A percentile compares a stretch with the other conserved stretches of the same genome.
phyloP scores from a whole-genome alignment of 2,329 filamentous ascomycete species.

The Tricladium varicosporioides region DNA sequence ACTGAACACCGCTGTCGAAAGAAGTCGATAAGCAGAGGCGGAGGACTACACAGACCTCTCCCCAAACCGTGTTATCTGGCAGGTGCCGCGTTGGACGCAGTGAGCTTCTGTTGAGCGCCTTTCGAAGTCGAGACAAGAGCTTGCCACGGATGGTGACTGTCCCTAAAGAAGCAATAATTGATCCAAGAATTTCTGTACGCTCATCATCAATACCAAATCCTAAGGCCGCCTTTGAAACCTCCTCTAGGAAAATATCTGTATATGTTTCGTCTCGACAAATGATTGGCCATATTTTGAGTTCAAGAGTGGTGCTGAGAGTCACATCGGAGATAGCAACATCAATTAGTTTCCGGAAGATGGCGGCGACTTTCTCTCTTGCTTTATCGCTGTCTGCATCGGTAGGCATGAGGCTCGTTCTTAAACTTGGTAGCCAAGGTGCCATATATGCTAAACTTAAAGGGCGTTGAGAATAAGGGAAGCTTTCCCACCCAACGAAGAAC shows the following conservation, averaged over 20 bases:
- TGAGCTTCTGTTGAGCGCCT: constrained; percentile 65
- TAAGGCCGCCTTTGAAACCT: constrained; percentile 62
- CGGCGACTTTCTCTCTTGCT: constrained; percentile 61
- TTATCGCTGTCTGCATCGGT: constrained; percentile 63
- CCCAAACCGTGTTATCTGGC: constrained; percentile 66
- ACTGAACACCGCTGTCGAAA: constrained; percentile 65
- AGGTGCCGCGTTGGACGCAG: constrained; percentile 63
- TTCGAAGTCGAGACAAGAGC: constrained; percentile 62
- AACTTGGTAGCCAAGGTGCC: constrained; percentile 64
- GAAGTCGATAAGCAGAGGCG: constrained; percentile 66
- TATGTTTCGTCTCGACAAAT: constrained; percentile 64
- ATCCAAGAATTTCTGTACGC: constrained; percentile 58
- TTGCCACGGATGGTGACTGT: constrained; percentile 65
- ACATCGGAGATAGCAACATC: constrained; percentile 62
- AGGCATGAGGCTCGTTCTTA: constrained; percentile 58
- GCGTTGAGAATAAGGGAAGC: constrained; percentile 65
- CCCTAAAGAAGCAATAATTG: constrained; percentile 60
- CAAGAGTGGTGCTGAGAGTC: constrained; percentile 56
- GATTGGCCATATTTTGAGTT: constrained; percentile 64
- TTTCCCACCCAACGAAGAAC: constrained; percentile 71
- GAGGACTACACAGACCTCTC: constrained; percentile 66
- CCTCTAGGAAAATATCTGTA: constrained; percentile 65
- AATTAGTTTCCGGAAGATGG: constrained; percentile 64
- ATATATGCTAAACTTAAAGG: constrained; percentile 67
- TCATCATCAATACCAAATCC: constrained; percentile 58